phyloP scores from a whole-genome alignment of 768 basidiomycete genomes.

The Phlebiopsis gigantea region DNA sequence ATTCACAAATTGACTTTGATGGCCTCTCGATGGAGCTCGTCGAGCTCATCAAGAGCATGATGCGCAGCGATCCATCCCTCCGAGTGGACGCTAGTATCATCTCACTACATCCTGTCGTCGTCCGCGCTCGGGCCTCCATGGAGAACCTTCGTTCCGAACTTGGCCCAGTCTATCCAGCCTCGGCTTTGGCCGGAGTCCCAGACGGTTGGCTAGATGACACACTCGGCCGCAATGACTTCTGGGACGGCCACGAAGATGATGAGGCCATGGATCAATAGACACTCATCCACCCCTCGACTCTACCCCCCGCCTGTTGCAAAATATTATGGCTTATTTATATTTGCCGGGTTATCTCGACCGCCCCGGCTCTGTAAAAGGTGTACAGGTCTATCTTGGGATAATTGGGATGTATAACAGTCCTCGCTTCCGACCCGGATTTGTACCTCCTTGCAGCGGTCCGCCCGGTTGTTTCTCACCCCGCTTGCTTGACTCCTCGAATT shows the following conservation, averaged over 20 bases:
- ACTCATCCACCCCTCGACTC: background rate
- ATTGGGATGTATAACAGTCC: slow-evolving; percentile 6
- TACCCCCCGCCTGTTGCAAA: background rate
- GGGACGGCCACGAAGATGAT: slow-evolving; percentile 14
- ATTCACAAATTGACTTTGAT: slow-evolving; percentile 70
- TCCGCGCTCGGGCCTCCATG: slow-evolving; percentile 61
- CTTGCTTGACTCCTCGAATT: background rate
- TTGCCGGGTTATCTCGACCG: background rate
- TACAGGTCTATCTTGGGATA: background rate
- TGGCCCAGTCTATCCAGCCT: slow-evolving; percentile 48
- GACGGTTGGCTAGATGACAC: slow-evolving; percentile 63
- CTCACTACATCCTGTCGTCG: slow-evolving; percentile 57
- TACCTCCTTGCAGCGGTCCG: background rate
- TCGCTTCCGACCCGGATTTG: background rate
- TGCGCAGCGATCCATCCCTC: slow-evolving; percentile 61
- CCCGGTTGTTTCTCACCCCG: slow-evolving; percentile 12
- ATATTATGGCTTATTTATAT: background rate
- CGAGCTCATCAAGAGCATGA: slow-evolving; percentile 67
- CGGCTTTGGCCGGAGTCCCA: slow-evolving; percentile 57
- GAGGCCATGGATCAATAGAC: slow-evolving; percentile 22
- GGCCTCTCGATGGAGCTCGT: slow-evolving; percentile 61
- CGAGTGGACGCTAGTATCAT: slow-evolving; percentile 57
- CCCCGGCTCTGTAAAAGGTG: background rate
- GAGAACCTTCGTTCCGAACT: slow-evolving; percentile 37
- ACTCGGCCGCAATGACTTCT: slow-evolving; percentile 25